These are phyloP conservation scores for Fusarium nurragi DNA, from an alignment of 2,329 filamentous ascomycete species.

Conservation along the genomic window DNA sequence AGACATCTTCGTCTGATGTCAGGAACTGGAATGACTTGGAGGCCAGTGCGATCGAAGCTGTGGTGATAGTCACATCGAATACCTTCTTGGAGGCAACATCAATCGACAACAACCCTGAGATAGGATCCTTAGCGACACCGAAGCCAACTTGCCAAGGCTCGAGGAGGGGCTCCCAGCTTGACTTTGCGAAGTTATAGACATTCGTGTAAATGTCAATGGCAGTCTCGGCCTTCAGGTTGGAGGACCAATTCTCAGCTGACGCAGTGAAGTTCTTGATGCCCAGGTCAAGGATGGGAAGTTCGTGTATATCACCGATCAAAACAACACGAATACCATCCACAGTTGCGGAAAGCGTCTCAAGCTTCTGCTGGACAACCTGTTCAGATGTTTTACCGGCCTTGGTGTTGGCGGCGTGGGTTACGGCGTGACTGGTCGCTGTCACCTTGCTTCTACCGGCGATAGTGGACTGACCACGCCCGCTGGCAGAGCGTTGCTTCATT, in stretches of 20 bases:
- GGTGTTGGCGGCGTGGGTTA: slow-evolving; percentile 38
- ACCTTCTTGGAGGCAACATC: slow-evolving; percentile 89
- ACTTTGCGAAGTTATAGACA: slow-evolving; percentile 99
- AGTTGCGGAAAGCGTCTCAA: slow-evolving; percentile 84
- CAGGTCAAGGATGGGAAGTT: slow-evolving; percentile 92
- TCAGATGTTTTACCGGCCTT: slow-evolving; percentile 29
- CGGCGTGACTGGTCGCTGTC: slow-evolving; percentile 49
- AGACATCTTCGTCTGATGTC: slow-evolving; percentile 82
- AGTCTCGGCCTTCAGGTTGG: slow-evolving; percentile 84
- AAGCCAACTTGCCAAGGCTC: slow-evolving; percentile 97
- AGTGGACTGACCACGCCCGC: slow-evolving; percentile 64
- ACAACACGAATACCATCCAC: slow-evolving; percentile 92
- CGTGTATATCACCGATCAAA: slow-evolving; percentile 93
- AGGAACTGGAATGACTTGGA: slow-evolving; percentile 95
- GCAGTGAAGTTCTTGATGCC: slow-evolving; percentile 91
- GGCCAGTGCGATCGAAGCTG: slow-evolving; percentile 89
- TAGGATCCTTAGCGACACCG: slow-evolving; percentile 81
- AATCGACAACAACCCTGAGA: slow-evolving; percentile 79
- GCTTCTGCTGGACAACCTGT: slow-evolving; percentile 38
- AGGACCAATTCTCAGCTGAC: slow-evolving; percentile 90
- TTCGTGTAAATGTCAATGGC: slow-evolving; percentile 95
- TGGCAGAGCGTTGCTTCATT: slow-evolving; percentile 65
- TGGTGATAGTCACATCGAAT: slow-evolving; percentile 91
- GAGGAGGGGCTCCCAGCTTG: slow-evolving; percentile 94
- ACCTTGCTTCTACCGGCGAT: slow-evolving; percentile 52